These are phyloP conservation scores for Pseudogymnoascus sp. DNA, from an alignment of 2,329 filamentous ascomycete genomes.

Conservation along the genomic window DNA sequence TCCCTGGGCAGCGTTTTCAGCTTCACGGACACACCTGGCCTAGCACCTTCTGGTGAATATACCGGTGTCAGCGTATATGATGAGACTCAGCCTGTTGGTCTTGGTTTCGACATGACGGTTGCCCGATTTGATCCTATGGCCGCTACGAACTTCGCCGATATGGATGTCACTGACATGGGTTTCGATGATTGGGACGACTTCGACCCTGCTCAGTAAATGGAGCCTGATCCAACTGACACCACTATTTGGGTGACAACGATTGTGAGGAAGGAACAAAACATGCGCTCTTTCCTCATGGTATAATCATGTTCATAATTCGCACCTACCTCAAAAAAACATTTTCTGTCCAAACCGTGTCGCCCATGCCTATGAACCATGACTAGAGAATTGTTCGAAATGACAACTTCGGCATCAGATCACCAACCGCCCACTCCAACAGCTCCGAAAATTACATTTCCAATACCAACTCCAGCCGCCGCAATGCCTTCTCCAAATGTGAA, in stretches of 20 bases:
- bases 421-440: too few species aligned
- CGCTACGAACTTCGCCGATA: neutral
- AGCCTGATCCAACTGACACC: neutral
- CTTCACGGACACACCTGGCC: neutral
- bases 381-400: too few species aligned
- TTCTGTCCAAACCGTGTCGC: too few species aligned
- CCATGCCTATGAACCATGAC: too few species aligned
- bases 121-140: neutral
- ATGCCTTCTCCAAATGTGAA: too few species aligned
- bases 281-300: too few species aligned
- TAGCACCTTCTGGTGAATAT: neutral
- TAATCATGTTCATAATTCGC: too few species aligned
- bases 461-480: too few species aligned
- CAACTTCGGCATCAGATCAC: too few species aligned
- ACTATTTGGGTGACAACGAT: neutral
- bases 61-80: neutral
- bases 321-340: too few species aligned
- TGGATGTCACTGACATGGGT: neutral
- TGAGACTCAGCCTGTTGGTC: neutral
- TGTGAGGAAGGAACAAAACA: neutral
- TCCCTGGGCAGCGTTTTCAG: neutral
- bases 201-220: neutral
- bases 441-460: too few species aligned
- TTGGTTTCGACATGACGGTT: neutral
- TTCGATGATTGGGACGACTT: neutral